Evolutionary conservation across 345 rosid species (phyloP).

Genomic region (Gossypium stocksii): DNA sequence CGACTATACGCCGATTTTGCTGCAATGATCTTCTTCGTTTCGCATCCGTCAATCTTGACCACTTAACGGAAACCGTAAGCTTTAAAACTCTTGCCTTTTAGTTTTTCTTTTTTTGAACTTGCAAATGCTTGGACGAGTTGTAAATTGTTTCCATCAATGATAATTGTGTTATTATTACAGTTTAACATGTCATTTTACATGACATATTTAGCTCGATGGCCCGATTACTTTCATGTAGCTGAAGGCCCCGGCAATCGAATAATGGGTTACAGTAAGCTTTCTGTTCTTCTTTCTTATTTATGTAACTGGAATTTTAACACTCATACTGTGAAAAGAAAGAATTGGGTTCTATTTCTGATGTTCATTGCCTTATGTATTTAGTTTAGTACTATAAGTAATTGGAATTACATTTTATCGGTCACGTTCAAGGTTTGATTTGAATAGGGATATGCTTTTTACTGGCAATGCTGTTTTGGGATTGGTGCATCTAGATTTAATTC

Average conservation of each 20-base stretch:
- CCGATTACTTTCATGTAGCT: conserved; percentile 91
- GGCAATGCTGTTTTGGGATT: background rate
- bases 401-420: background rate
- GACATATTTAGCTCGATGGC: conserved; percentile 97
- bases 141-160: background rate
- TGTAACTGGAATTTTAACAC: conserved; percentile 6
- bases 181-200: conserved; percentile 94
- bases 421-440: background rate
- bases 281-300: background rate
- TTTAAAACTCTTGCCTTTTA: background rate
- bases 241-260: conserved; percentile 69
- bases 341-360: background rate
- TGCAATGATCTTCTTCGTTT: conserved; percentile 94
- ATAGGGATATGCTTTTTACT: background rate
- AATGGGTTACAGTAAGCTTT: conserved; percentile 81
- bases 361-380: background rate
- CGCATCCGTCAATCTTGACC: conserved; percentile 77
- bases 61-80: conserved; percentile 87
- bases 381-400: background rate
- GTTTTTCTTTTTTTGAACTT: background rate
- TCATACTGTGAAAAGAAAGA: background rate
- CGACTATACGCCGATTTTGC: conserved; percentile 84
- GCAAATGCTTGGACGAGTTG: background rate
- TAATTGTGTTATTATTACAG: conserved; percentile 29
- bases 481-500: conserved; percentile 2